Conservation (phyloP, 106 monocot genomes). For the Ottelia alismoides region DNA sequence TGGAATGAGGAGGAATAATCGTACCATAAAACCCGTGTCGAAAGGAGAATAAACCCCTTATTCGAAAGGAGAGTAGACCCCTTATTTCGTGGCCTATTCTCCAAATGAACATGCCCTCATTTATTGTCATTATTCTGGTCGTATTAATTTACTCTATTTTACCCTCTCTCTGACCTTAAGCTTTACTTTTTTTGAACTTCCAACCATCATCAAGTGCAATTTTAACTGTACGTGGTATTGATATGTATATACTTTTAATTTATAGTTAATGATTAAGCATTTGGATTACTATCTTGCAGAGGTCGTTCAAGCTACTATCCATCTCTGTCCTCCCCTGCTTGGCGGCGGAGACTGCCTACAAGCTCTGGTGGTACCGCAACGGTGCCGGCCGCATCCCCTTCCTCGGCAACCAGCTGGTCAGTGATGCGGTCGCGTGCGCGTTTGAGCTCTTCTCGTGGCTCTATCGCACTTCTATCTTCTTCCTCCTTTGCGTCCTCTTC, state of each 20-base stretch:
- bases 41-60: no score
- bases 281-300: conserved; percentile 5
- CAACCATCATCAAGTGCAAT: no score
- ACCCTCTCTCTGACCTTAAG: no score
- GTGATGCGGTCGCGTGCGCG: conserved; percentile 32
- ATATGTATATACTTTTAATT: neutral
- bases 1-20: no score
- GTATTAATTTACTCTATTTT: neutral
- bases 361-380: conserved; percentile 71
- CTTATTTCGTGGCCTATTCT: no score
- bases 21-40: no score
- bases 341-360: conserved; percentile 44
- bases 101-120: neutral
- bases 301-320: conserved; percentile 59
- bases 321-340: conserved; percentile 61
- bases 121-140: neutral
- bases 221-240: no score
- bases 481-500: conserved; percentile 72
- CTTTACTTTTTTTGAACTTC: no score
- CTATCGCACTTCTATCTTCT: conserved; percentile 56
- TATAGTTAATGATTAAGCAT: neutral
- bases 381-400: conserved; percentile 34
- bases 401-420: conserved; percentile 35
- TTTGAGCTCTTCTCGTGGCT: conserved; percentile 76
- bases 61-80: no score